Evolutionary conservation across 139 green algal genomes (phyloP).

Genomic region (Eudorina sp.): DNA sequence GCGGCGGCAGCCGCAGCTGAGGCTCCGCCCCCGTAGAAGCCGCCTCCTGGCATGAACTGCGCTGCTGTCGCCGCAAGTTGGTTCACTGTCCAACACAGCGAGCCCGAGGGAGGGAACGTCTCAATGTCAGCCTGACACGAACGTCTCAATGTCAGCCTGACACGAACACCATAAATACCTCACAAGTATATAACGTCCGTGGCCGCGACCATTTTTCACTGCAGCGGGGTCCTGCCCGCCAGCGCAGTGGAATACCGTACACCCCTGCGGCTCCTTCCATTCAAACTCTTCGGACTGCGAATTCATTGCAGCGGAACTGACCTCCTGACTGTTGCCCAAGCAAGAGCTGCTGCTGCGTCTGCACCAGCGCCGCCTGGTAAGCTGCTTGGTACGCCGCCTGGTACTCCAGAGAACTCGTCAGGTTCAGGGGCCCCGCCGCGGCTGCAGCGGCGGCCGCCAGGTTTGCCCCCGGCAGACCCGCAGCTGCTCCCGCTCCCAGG

Average conservation of each 20-base stretch:
- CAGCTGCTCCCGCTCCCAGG: background rate
- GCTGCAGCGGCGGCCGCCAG: background rate
- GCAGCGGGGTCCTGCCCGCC: no score
- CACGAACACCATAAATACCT: background rate
- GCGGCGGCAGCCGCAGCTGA: conserved; percentile 67
- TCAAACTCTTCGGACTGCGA: no score
- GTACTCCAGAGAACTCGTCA: conserved; percentile 76
- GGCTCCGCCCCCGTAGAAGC: conserved; percentile 59
- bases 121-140: no score
- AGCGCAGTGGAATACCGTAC: background rate
- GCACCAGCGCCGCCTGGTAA: conserved; percentile 88
- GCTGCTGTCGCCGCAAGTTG: conserved; percentile 67
- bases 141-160: background rate
- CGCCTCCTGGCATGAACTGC: conserved; percentile 72
- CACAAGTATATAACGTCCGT: background rate
- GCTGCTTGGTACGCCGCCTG: conserved; percentile 91
- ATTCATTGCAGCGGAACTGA: no score
- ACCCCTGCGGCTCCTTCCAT: background rate
- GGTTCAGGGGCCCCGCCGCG: conserved; percentile 25
- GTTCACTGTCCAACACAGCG: conserved; percentile 18
- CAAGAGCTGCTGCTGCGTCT: conserved; percentile 78
- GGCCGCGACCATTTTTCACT: no score
- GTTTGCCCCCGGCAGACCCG: conserved; percentile 20
- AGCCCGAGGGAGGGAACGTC: background rate
- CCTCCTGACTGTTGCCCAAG: conserved; percentile 36